phyloP scores from a whole-genome alignment of 2,329 filamentous ascomycete species.

The Corniculantispora saksenae region DNA sequence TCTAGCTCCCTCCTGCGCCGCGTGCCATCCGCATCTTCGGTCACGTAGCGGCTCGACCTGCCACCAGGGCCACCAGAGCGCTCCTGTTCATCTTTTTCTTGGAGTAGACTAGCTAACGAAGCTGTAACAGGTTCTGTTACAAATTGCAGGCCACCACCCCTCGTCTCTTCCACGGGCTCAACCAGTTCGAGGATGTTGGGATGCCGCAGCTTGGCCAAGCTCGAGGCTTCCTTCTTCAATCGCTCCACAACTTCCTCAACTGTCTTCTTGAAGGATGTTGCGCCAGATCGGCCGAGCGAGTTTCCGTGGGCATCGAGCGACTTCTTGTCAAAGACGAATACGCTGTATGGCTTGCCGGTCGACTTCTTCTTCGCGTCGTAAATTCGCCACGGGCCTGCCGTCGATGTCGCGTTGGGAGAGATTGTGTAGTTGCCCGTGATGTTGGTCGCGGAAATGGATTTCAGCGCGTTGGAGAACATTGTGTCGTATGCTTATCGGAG shows the following conservation, averaged over 20 bases:
- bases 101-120: constrained; percentile 77
- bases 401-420: constrained; percentile 71
- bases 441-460: constrained; percentile 87
- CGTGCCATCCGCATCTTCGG: constrained; percentile 75
- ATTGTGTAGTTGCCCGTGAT: constrained; percentile 91
- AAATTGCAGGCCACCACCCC: constrained; percentile 90
- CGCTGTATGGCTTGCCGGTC: constrained; percentile 82
- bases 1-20: constrained; percentile 78
- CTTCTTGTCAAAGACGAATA: constrained; percentile 94
- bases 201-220: constrained; percentile 83
- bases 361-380: constrained; percentile 97
- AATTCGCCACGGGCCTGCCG: constrained; percentile 93
- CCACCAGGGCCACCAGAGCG: constrained; percentile 66
- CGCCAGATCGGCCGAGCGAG: constrained; percentile 44
- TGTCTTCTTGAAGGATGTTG: constrained; percentile 72
- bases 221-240: constrained; percentile 87
- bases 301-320: constrained; percentile 64
- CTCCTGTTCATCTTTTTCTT: constrained; percentile 89
- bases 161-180: constrained; percentile 92
- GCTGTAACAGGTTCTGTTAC: constrained; percentile 89
- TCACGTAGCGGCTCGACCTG: constrained; percentile 75
- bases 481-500: constrained; percentile 32
- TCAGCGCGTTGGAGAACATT: constrained; percentile 94
- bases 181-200: constrained; percentile 90
- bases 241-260: constrained; percentile 90